A percentile compares a stretch with the other conserved stretches of the same genome.
These are phyloP conservation scores for Verbascum thapsus DNA, from an alignment of 257 asterid species.

Conservation along the genomic window DNA sequence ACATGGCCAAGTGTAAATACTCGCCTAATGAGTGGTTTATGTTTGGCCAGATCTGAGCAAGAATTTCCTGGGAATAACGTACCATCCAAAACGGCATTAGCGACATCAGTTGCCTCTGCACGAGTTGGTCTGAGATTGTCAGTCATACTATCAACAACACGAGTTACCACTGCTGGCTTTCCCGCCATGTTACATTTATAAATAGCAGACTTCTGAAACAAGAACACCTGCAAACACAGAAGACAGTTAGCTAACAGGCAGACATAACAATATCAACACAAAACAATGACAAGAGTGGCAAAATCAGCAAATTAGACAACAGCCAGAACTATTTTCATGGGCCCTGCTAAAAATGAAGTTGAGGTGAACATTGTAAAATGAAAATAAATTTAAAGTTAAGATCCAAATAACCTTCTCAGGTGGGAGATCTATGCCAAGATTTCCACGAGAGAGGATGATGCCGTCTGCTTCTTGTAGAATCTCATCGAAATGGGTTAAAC, in stretches of 20 bases:
- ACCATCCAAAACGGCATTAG: slow-evolving; percentile 97
- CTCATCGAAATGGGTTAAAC: slow-evolving; percentile 87
- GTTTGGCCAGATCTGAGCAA: too few relatives aligned
- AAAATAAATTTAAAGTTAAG: background rate
- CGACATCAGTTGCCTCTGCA: slow-evolving; percentile 98
- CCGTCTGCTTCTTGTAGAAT: slow-evolving; percentile 89
- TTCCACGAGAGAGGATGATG: slow-evolving; percentile 87
- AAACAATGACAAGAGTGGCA: slow-evolving; percentile 1
- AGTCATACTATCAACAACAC: slow-evolving; percentile 97
- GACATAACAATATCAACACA: background rate
- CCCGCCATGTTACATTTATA: slow-evolving; percentile 97
- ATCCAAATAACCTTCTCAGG: slow-evolving; percentile 73
- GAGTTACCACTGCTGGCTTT: slow-evolving; percentile 92
- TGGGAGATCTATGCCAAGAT: slow-evolving; percentile 90
- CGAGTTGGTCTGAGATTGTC: slow-evolving; percentile 96
- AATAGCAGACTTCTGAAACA: slow-evolving; percentile 88
- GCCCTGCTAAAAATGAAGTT: background rate
- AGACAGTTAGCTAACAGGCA: slow-evolving; percentile 4
- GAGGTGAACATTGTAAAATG: background rate
- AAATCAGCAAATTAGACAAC: slow-evolving; percentile 3
- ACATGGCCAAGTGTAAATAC: too few relatives aligned
- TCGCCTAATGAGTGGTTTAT: too few relatives aligned
- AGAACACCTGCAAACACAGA: slow-evolving; percentile 64
- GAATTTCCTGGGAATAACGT: slow-evolving; percentile 9
- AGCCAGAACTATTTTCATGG: background rate